Evolutionary conservation across 1,284 basidiomycete species (phyloP), one percentile per base, ranked within the genome.

Genomic region (Paramarasmius palmivorus): DNA sequence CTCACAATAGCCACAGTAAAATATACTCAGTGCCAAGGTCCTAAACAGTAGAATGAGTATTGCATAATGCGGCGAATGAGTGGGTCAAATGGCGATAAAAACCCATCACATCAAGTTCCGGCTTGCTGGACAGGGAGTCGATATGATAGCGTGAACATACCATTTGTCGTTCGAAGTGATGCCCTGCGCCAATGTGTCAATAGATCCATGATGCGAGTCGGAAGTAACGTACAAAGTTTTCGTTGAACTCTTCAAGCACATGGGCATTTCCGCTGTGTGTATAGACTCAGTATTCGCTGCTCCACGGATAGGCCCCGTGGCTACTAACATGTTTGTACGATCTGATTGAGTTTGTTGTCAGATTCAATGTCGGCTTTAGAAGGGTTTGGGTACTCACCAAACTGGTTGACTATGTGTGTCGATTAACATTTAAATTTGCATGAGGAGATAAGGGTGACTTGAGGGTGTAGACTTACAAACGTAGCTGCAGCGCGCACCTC

Each of bases 1-100:
- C 72, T 53, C 54, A 80, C 81, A 82, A 58, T 83, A 83, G 45
- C 80, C 81, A 26, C 81, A 77, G 54, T 83, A 82, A 63, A 83
- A 83, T 25, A 83, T 77, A 54, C 79, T 80, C 38, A 82, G 64
- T 1, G 73, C 80, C 4, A 82, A 60, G 0, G 81, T 82, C 79
- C 29, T 32, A 12, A 32, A 32, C 6, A 32, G 12, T 32, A 6
- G 12, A 6, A 12, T 32, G 12, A 32, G 29, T 32, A 6, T 12
- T 6, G 29, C 29, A 32, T 32, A 12, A 12, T 12, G n/a, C n/a
- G n/a, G n/a, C n/a, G n/a, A n/a, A n/a, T n/a, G n/a, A n/a, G n/a
- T n/a, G n/a, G n/a, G n/a, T n/a, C n/a, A n/a, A n/a, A n/a, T n/a
- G n/a, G n/a, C n/a, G n/a, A n/a, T n/a, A n/a, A n/a, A n/a, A n/a